Base-by-base conservation (phyloP, 805 yeast genomes). In the Scheffersomyces lignosus region DNA sequence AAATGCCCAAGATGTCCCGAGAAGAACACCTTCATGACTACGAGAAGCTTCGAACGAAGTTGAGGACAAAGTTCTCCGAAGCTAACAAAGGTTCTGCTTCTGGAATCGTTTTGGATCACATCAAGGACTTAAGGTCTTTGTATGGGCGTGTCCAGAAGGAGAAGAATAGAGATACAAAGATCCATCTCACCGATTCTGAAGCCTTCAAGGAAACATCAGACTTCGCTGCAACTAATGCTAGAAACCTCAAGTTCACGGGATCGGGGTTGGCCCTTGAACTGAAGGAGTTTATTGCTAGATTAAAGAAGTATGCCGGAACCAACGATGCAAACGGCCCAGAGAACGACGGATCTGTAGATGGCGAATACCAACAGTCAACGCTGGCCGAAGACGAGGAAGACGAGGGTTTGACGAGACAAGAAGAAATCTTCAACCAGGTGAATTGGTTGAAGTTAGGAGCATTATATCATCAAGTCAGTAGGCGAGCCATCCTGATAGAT, bases 371-470 rank as follows among this genome's bases (percentile, higher is more conserved):
- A 10, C 32, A 38, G n/a, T 46, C 40, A 4, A 43, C 32, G 15
- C 44, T 45, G 6, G 53, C 52, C 5, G 38, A 42, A 2, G 59
- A 47, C 9, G 58, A 42, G 2, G 48, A 43, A 4, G 46, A 40
- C 3, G 50, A 35, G 13, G 47, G 35, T 7, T 33, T 38, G 8
- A 36, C 39, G 8, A 35, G 38, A 13, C 38, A 39, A 4, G 59
- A 54, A 25, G 49, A 44, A 27, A 49, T 51, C 1, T 79, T 78
- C 50, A 63, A 68, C 20, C 66, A 67, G 15, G 70, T 70, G 44
- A 73, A 83, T 51, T 83, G 90, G 87, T 56, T 75, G 26, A 64
- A 67, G 34, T 53, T 83, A 16, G 90, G 89, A 0, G 56, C 74
- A 2, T 51, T 79, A 20, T 77, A 69, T 45, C 61, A 71, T 42